Evolutionary conservation across 2,329 filamentous ascomycete species (phyloP).

Genomic region (Podosphaera aphanis): DNA sequence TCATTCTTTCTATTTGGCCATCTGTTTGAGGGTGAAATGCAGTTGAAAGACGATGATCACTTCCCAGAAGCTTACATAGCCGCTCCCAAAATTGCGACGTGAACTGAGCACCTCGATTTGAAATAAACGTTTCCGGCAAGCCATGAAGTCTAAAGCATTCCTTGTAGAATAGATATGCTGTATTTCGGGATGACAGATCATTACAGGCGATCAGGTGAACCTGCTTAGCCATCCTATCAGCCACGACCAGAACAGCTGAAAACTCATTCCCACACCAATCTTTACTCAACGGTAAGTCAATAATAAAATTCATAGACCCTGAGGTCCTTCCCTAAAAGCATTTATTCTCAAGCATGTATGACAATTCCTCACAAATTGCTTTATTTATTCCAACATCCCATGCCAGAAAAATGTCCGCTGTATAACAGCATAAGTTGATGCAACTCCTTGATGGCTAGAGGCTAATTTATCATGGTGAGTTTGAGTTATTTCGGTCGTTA

Average conservation of each 20-base stretch:
- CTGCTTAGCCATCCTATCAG: background rate
- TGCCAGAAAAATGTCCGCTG: background rate
- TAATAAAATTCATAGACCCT: background rate
- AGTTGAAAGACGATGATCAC: conserved; percentile 3
- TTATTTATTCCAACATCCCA: background rate
- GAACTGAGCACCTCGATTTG: conserved; percentile 5
- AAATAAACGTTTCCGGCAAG: conserved; percentile 3
- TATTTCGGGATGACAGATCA: background rate
- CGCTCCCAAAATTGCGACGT: conserved; percentile 5
- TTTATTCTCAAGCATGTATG: background rate
- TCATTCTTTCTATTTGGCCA: conserved; percentile 5
- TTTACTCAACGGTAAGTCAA: background rate
- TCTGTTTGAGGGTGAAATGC: conserved; percentile 6
- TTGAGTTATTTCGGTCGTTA: background rate
- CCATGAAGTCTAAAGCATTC: conserved; percentile 1
- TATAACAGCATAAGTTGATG: background rate
- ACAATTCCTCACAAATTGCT: background rate
- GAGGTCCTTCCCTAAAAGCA: background rate
- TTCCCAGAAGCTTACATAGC: conserved; percentile 1
- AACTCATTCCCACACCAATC: background rate
- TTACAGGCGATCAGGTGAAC: background rate
- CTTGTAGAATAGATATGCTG: background rate
- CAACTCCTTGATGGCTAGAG: background rate
- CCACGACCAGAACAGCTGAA: background rate
- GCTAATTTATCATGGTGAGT: background rate